Percentiles rank a stretch among this genome's conserved stretches.
Conservation (phyloP, 108 stramenopile genomes). For the Craspedostauros australis region DNA sequence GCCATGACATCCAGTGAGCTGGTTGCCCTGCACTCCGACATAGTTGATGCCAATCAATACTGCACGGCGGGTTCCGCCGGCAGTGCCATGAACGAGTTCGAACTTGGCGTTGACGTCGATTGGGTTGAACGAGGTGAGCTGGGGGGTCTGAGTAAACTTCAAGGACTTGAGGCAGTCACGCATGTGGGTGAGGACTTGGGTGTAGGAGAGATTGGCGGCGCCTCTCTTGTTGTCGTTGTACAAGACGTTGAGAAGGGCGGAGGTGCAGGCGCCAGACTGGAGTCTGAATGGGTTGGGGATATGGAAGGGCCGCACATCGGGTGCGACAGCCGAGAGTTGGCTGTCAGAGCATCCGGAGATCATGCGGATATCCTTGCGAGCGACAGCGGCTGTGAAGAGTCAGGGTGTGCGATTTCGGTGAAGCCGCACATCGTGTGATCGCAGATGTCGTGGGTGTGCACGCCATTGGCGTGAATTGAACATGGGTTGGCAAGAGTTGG, state of each 20-base stretch:
- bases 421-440: too few relatives aligned
- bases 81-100: conserved; percentile 22
- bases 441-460: too few relatives aligned
- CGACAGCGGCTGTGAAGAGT: too few relatives aligned
- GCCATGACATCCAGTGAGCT: conserved; percentile 75
- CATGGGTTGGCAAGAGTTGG: too few relatives aligned
- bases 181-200: conserved; percentile 40
- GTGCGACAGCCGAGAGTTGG: too few relatives aligned
- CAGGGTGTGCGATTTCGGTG: too few relatives aligned
- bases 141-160: conserved; percentile 39
- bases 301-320: too few relatives aligned
- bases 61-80: conserved; percentile 38
- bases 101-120: conserved; percentile 42
- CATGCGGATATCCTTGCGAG: too few relatives aligned
- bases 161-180: conserved; percentile 14
- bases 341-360: too few relatives aligned
- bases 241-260: conserved; percentile 50
- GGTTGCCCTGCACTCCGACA: conserved; percentile 60
- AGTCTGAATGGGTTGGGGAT: too few relatives aligned
- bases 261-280: conserved; percentile 75
- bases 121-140: conserved; percentile 29
- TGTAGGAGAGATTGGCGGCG: conserved; percentile 36
- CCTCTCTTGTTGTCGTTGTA: conserved; percentile 22
- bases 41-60: conserved; percentile 81
- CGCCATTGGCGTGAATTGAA: too few relatives aligned